Evolutionary conservation across 1,284 basidiomycete species (phyloP).

Genomic region (Leccinum pachyderme): DNA sequence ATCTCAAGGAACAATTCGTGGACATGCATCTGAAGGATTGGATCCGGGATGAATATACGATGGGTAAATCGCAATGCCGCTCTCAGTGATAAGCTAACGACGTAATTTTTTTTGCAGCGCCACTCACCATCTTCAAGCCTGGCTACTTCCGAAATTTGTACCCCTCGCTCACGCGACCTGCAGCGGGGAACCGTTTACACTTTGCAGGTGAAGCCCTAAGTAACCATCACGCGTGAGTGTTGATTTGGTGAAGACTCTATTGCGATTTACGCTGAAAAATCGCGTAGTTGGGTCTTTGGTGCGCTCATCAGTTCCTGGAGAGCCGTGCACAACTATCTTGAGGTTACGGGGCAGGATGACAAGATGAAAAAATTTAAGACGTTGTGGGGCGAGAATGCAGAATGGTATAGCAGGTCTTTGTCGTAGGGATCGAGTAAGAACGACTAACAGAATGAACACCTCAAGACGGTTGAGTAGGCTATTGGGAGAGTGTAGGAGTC

Average conservation of each 20-base stretch:
- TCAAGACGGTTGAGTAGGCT: background rate
- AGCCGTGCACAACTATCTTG: background rate
- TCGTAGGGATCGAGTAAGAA: background rate
- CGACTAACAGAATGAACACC: background rate
- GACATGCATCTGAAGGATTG: conserved; percentile 15
- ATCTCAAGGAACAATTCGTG: background rate
- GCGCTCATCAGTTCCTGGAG: background rate
- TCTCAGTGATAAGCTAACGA: background rate
- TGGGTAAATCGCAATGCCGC: conserved; percentile 2
- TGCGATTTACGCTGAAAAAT: background rate
- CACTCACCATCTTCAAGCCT: background rate
- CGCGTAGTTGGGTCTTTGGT: conserved; percentile 21
- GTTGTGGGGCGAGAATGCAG: conserved; percentile 22
- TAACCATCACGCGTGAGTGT: background rate
- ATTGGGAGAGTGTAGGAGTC: background rate
- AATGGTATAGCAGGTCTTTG: conserved; percentile 13
- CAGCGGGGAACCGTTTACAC: background rate
- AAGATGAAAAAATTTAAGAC: conserved; percentile 12
- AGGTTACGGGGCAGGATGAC: conserved; percentile 2
- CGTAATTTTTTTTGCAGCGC: background rate
- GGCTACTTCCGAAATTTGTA: background rate
- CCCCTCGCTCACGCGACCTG: background rate
- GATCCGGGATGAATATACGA: conserved; percentile 5
- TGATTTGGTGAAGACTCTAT: background rate
- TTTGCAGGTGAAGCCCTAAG: background rate